Base-by-base conservation (phyloP, 768 basidiomycete species). In the Suillus subluteus region DNA sequence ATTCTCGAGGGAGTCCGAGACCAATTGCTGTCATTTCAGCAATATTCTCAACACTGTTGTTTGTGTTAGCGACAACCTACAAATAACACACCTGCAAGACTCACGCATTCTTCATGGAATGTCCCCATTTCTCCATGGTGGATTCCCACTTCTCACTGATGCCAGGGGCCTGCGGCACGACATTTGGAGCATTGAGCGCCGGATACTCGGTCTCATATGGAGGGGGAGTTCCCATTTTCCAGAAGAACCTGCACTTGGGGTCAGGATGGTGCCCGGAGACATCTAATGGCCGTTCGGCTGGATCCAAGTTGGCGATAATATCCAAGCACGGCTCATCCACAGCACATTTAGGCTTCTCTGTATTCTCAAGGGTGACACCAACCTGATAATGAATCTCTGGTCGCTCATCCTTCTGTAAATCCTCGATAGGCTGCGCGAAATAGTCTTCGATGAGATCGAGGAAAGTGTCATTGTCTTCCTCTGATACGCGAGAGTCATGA, bases 281-380 rank as follows among this genome's bases (percentile, higher is more conserved):
- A 76, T 99, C 96, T 62, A 99, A 77, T 8, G 96, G 96, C 38
- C 96, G 79, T 73, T 99, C 94, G 0, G 84, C 78, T 3, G 89
- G 88, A 46, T 92, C 92, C 30, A 99, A 82, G 3, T 81, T 81
- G 62, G 86, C 86, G 69, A 98, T 98, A 66, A 98, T 83, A 48
- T 82, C 82, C 50, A 94, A 83, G 74, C 96, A 99, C 13, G 92
- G 88, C 58, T 92, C 90, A 73, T 95, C 86, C 12, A 87, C 89
- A 5, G 93, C 91, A 75, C 93, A 95, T 75, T 88, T 92, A 44
- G 91, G 91, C 72, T 94, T 95, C 80, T 98, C 96, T 2, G 95
- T 98, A 76, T 96, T 95, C 79, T 96, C 95, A n/a, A 97, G 87
- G 6, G 96, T 98, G 6, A 95, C 95, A 2, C 96, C 96, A 50